Evolutionary conservation across 805 yeast genomes (phyloP).

Genomic region (Candida silvicultrix): DNA sequence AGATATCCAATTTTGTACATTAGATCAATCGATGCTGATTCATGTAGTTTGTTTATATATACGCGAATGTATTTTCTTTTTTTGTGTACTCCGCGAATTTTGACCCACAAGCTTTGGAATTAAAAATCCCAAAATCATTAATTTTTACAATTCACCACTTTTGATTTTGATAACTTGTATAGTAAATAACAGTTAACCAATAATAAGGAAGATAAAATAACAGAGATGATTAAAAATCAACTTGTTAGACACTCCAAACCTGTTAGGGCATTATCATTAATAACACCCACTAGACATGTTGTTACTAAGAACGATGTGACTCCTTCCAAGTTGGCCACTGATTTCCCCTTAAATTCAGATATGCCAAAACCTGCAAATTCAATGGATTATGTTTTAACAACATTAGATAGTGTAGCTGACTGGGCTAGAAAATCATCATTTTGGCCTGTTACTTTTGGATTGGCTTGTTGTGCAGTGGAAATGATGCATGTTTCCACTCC

Average conservation of each 20-base stretch:
- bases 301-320: slow-evolving; percentile 11
- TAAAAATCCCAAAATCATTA: no score
- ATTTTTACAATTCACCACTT: no score
- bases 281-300: slow-evolving; percentile 7
- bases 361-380: slow-evolving; percentile 43
- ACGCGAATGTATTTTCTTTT: no score
- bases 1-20: no score
- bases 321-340: slow-evolving; percentile 15
- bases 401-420: slow-evolving; percentile 75
- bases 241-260: not conserved
- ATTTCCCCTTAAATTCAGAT: slow-evolving; percentile 14
- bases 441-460: slow-evolving; percentile 91
- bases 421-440: slow-evolving; percentile 91
- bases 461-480: slow-evolving; percentile 92
- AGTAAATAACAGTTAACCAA: no score
- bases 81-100: no score
- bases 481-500: slow-evolving; percentile 94
- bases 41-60: no score
- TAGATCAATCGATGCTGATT: no score
- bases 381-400: slow-evolving; percentile 75
- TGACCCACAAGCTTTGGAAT: no score
- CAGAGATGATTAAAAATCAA: not conserved
- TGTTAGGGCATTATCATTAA: not conserved
- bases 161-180: no score
- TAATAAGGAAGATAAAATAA: not conserved